phyloP scores from a whole-genome alignment of 805 yeast genomes.

The Ogataea chonburiensis region DNA sequence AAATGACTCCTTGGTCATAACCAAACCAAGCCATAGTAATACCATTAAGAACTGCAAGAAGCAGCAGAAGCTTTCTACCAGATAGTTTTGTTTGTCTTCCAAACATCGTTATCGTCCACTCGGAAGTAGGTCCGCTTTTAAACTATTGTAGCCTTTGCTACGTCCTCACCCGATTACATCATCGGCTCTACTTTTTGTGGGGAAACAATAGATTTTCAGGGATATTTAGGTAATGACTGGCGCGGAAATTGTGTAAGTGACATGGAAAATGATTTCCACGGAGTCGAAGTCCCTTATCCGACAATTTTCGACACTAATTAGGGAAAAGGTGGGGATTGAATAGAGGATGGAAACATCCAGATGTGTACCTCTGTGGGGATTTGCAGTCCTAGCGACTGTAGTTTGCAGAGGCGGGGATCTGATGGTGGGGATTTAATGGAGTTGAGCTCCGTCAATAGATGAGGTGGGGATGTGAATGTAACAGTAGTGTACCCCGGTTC shows the following conservation, averaged over 20 bases:
- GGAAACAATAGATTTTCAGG: slow-evolving; percentile 5
- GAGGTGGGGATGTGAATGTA: slow-evolving; percentile 1
- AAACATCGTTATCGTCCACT: background rate
- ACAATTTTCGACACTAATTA: too few relatives aligned
- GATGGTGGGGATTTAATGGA: too few relatives aligned
- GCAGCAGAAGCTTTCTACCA: slow-evolving; percentile 1
- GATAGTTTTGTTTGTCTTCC: slow-evolving; percentile 1
- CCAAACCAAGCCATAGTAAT: slow-evolving; percentile 23
- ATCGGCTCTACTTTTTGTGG: background rate
- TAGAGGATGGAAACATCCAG: too few relatives aligned
- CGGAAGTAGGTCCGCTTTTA: too few relatives aligned
- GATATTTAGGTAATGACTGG: background rate
- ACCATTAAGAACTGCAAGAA: slow-evolving; percentile 4
- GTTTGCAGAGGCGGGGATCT: too few relatives aligned
- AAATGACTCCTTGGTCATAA: slow-evolving; percentile 50
- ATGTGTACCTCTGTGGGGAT: too few relatives aligned
- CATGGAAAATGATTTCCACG: slow-evolving; percentile 5
- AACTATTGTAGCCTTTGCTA: too few relatives aligned
- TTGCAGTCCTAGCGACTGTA: too few relatives aligned
- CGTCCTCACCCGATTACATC: too few relatives aligned
- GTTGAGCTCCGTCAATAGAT: background rate
- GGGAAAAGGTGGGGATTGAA: too few relatives aligned
- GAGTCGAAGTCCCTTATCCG: slow-evolving; percentile 4
- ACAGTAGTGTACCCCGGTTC: background rate
- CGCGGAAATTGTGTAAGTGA: too few relatives aligned